These are phyloP conservation scores for Hortiboletus campestris DNA, from an alignment of 768 basidiomycete genomes.

Conservation along the genomic window DNA sequence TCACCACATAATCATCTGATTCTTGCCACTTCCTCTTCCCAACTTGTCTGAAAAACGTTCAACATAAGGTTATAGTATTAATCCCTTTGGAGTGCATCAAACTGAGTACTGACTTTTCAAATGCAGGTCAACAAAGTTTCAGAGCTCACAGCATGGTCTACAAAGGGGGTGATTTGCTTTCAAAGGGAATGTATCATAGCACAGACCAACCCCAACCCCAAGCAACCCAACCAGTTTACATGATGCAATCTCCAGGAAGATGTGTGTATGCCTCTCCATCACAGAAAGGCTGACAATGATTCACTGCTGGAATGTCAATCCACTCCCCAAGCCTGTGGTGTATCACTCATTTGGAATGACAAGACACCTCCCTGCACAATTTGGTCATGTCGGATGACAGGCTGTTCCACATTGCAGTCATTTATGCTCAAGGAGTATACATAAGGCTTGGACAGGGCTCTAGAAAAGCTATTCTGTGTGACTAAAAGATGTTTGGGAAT, in stretches of 20 bases:
- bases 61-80: no score
- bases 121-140: no score
- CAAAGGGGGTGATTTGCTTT: background rate
- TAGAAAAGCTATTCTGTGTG: no score
- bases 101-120: no score
- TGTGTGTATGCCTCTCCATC: background rate
- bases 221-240: background rate
- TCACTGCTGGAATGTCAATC: background rate
- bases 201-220: background rate
- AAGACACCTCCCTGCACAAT: slow-evolving; percentile 57
- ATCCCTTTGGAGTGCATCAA: no score
- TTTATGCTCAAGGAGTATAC: slow-evolving; percentile 60
- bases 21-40: no score
- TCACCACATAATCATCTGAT: no score
- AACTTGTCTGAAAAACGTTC: no score
- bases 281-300: no score
- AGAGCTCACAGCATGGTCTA: no score
- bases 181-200: background rate
- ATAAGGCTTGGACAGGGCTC: slow-evolving; percentile 59
- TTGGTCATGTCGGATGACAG: slow-evolving; percentile 60
- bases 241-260: background rate
- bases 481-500: no score
- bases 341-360: slow-evolving; percentile 62
- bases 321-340: slow-evolving; percentile 43
- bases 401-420: slow-evolving; percentile 40